Percentiles rank a stretch among this genome's conserved stretches.
Evolutionary conservation across 805 yeast species (phyloP).

Genomic region (Helenozyma rhizophorensis): DNA sequence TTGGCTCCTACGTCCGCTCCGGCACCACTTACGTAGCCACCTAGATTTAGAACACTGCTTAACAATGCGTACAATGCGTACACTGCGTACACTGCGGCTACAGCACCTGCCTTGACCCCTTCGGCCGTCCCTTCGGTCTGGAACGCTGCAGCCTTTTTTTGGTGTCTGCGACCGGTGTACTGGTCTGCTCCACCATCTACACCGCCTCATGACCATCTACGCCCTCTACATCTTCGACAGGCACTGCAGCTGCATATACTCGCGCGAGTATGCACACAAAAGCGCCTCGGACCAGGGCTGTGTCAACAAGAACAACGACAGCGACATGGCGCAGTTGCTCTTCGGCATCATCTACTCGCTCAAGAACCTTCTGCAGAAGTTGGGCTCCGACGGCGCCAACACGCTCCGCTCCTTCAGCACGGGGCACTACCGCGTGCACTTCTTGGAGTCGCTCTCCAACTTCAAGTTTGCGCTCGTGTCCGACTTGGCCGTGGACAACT

Average conservation of each 20-base stretch:
- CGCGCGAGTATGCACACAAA: slow-evolving; percentile 46
- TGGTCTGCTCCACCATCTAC: neutral
- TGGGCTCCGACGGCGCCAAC: slow-evolving; percentile 35
- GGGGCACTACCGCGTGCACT: slow-evolving; percentile 73
- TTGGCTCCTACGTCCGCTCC: no score
- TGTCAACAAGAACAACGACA: slow-evolving; percentile 51
- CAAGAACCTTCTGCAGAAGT: slow-evolving; percentile 64
- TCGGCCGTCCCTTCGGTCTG: no score
- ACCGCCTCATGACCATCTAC: slow-evolving; percentile 54
- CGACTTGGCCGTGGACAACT: slow-evolving; percentile 54
- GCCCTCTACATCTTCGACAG: slow-evolving; percentile 90
- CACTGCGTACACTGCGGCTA: no score
- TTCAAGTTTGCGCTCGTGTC: slow-evolving; percentile 71
- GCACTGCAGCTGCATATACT: slow-evolving; percentile 84
- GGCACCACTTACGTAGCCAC: no score
- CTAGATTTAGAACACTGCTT: no score
- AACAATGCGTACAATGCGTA: no score
- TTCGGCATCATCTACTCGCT: slow-evolving; percentile 84
- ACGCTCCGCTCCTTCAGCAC: slow-evolving; percentile 58
- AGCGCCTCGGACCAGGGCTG: slow-evolving; percentile 10
- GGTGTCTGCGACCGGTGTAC: no score
- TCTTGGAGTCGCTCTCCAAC: slow-evolving; percentile 73
- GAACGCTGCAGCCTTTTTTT: no score
- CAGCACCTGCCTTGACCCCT: no score
- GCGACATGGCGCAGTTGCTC: slow-evolving; percentile 72